A percentile compares a stretch with the other conserved stretches of the same genome.
Conservation (phyloP, 2,329 filamentous ascomycete species). For the Exophiala oligosperma region DNA sequence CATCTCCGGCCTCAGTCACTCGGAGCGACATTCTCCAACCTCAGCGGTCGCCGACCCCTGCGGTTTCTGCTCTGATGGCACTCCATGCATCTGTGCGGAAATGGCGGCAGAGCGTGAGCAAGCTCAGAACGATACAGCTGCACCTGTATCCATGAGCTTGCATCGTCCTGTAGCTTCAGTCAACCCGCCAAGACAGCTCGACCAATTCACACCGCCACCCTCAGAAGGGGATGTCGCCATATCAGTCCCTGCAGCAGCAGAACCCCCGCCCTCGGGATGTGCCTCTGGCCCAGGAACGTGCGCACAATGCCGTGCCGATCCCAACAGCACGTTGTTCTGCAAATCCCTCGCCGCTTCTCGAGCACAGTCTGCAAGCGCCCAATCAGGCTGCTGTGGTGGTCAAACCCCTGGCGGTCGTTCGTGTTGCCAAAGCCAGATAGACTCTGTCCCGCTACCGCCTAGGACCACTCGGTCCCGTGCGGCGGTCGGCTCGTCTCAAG, state of each 20-base stretch:
- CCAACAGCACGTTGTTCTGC: slow-evolving; percentile 79
- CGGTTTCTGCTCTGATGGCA: slow-evolving; percentile 80
- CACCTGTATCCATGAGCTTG: not conserved
- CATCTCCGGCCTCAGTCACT: slow-evolving; percentile 58
- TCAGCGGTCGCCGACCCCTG: slow-evolving; percentile 64
- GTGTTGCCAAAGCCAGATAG: slow-evolving; percentile 28
- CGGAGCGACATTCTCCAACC: slow-evolving; percentile 33
- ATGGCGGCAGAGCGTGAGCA: slow-evolving; percentile 46
- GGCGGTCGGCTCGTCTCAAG: slow-evolving; percentile 23
- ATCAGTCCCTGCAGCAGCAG: slow-evolving; percentile 39
- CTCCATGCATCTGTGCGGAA: slow-evolving; percentile 79
- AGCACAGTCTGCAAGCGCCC: slow-evolving; percentile 46
- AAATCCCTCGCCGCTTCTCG: slow-evolving; percentile 70
- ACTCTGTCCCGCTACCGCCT: slow-evolving; percentile 21
- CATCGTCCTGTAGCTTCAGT: slow-evolving; percentile 30
- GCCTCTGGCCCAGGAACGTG: slow-evolving; percentile 75
- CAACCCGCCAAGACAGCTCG: slow-evolving; percentile 31
- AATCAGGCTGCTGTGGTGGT: slow-evolving; percentile 64
- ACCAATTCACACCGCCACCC: slow-evolving; percentile 53
- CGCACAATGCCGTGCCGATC: slow-evolving; percentile 73
- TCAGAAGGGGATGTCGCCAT: slow-evolving; percentile 60
- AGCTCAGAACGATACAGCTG: slow-evolving; percentile 28
- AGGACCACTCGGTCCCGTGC: slow-evolving; percentile 28
- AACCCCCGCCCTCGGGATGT: slow-evolving; percentile 32
- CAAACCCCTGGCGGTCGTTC: slow-evolving; percentile 34